These are phyloP conservation scores for Tetrahymena elliotti DNA, from an alignment of 73 alveolate genomes.

Conservation along the genomic window DNA sequence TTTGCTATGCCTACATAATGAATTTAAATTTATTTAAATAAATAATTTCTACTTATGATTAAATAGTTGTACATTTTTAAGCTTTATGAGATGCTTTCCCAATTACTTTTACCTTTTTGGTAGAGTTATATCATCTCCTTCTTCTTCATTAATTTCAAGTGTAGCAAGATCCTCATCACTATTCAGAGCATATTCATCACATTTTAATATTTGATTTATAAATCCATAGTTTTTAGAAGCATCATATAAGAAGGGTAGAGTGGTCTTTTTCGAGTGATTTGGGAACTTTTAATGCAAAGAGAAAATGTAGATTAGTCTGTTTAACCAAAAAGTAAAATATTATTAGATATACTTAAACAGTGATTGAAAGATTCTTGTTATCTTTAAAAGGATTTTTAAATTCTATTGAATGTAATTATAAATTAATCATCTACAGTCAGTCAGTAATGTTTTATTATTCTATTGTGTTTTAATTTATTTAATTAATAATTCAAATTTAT, in stretches of 20 bases:
- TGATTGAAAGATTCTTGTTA: not conserved
- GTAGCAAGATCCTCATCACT: not conserved
- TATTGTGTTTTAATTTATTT: not conserved
- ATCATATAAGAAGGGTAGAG: not conserved
- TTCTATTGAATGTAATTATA: not conserved
- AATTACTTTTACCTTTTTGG: not conserved
- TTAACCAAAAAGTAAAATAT: not conserved
- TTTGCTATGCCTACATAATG: not conserved
- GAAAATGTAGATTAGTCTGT: too few relatives aligned
- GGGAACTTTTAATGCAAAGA: not conserved
- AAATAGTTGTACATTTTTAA: not conserved
- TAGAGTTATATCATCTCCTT: not conserved
- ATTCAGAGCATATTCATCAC: not conserved
- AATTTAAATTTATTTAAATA: not conserved
- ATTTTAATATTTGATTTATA: not conserved
- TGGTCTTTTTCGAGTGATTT: not conserved
- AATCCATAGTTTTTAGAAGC: not conserved
- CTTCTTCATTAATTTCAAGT: not conserved
- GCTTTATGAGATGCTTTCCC: not conserved
- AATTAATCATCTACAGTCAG: not conserved
- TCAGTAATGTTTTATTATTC: not conserved
- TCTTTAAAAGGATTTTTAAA: not conserved
- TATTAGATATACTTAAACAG: not conserved
- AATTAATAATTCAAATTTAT: too few relatives aligned
- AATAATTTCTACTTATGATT: not conserved